Evolutionary conservation across 441 rosid genomes (phyloP).

Genomic region (Euphorbia schlechtendalii): DNA sequence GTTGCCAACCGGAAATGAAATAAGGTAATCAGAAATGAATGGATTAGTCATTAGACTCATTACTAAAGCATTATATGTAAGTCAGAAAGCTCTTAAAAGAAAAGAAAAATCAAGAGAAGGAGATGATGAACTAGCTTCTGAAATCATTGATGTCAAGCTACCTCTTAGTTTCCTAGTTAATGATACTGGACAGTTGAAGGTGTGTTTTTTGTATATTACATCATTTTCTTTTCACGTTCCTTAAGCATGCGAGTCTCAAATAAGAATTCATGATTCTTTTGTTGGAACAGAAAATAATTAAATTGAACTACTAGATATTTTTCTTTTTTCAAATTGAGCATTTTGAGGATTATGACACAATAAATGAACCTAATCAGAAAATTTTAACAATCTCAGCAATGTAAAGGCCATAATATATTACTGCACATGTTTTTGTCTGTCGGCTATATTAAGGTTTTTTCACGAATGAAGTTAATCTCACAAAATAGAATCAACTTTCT

Average conservation of each 20-base stretch:
- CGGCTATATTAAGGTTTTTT: too few relatives aligned
- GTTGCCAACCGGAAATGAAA: constrained; percentile 81
- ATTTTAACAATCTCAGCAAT: too few relatives aligned
- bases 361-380: too few relatives aligned
- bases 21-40: constrained; percentile 54
- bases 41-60: constrained; percentile 87
- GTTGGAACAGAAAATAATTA: background rate
- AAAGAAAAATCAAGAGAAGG: constrained; percentile 30
- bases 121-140: constrained; percentile 37
- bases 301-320: background rate
- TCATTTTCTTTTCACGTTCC: constrained; percentile 4
- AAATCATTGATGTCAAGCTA: constrained; percentile 72
- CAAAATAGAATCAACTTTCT: too few relatives aligned
- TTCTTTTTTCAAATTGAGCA: background rate
- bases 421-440: too few relatives aligned
- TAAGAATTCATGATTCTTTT: constrained; percentile 1
- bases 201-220: constrained; percentile 22
- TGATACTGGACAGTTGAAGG: constrained; percentile 82
- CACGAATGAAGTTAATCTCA: too few relatives aligned
- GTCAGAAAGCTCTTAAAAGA: constrained; percentile 48
- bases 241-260: background rate
- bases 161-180: constrained; percentile 90
- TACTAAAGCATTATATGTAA: constrained; percentile 70
- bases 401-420: too few relatives aligned
- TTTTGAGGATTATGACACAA: too few relatives aligned